Evolutionary conservation across 495 filamentous ascomycete genomes (phyloP), one percentile per base, ranked within the genome.

Genomic region (Talaromyces thailandensis): DNA sequence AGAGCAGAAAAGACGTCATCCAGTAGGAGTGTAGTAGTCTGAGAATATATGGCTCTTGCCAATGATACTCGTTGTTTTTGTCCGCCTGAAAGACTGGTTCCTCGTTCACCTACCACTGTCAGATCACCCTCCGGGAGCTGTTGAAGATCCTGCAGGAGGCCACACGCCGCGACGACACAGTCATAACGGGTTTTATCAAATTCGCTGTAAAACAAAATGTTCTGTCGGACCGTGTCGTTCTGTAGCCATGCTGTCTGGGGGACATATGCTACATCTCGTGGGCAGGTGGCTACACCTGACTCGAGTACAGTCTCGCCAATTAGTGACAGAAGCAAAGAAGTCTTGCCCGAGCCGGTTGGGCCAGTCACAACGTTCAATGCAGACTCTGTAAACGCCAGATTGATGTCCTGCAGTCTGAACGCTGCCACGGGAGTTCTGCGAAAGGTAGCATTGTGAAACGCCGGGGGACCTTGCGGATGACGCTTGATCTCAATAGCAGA

Each of bases 11-110:
- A 78, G 2, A 86, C 76, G 65, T 88, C 85, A 64, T 88, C 86
- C 4, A 88, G 71, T 8, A 88, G 66, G 28, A 88, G 69, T 4
- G 83, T 81, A 5, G 77, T 77, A 6, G 83, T 80, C 6, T 75
- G 72, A n/a, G 84, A 86, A 66, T 88, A 88, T 4, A 88, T 69
- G 6, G 86, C 86, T 64, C 86, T 76, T 8, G 94, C 93, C 72
- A 89, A 88, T 4, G 85, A 84, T 69, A 90, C 76, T 7, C 87
- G 76, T 66, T 90, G 86, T 64, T 82, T 85, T 64, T 90, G 87
- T 0, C 87, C 88, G 6, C 87, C 87, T 64, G 82, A 85, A 8
- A 91, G 75, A 5, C 78, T 76, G 58, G 86, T 79, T 0, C 87
- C 88, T 60, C 84, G 83, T 71, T 80, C 85, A 12, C 87, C 88